phyloP scores from a whole-genome alignment of 495 filamentous ascomycete species.

The Penicillium bovifimosum region DNA sequence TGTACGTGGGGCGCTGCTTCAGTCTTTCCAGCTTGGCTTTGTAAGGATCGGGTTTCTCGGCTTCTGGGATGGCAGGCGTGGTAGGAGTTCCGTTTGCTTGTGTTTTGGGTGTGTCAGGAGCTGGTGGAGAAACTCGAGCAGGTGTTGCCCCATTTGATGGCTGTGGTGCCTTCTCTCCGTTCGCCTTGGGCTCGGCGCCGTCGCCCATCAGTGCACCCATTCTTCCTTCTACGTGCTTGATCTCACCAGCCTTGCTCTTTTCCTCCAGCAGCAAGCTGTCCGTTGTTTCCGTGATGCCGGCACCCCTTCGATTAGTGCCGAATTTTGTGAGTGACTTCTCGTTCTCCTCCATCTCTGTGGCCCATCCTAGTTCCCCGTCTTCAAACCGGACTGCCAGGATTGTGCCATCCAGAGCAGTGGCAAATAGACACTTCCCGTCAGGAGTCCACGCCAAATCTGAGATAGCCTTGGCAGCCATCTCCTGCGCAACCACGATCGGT shows the following conservation, averaged over 20 bases:
- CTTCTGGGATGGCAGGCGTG: conserved; percentile 38
- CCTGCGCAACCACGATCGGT: conserved; percentile 81
- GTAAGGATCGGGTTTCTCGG: conserved; percentile 54
- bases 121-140: conserved; percentile 31
- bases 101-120: conserved; percentile 31
- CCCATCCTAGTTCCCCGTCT: conserved; percentile 66
- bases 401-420: conserved; percentile 80
- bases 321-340: conserved; percentile 89
- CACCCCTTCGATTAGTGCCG: conserved; percentile 76
- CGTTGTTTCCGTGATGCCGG: conserved; percentile 84
- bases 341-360: conserved; percentile 75
- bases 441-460: conserved; percentile 94
- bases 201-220: conserved; percentile 99
- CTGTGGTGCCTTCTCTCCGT: conserved; percentile 34
- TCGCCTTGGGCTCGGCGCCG: conserved; percentile 36
- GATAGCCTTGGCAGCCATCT: conserved; percentile 82
- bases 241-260: conserved; percentile 82
- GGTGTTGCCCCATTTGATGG: conserved; percentile 42
- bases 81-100: conserved; percentile 37
- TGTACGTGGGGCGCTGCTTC: conserved; percentile 87
- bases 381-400: conserved; percentile 73
- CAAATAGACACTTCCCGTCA: conserved; percentile 80
- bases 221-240: conserved; percentile 80
- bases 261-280: conserved; percentile 84
- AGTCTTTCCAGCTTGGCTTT: conserved; percentile 67